Evolutionary conservation across 176 grass and related monocot species (phyloP).

Genomic region (Phyllostachys edulis): DNA sequence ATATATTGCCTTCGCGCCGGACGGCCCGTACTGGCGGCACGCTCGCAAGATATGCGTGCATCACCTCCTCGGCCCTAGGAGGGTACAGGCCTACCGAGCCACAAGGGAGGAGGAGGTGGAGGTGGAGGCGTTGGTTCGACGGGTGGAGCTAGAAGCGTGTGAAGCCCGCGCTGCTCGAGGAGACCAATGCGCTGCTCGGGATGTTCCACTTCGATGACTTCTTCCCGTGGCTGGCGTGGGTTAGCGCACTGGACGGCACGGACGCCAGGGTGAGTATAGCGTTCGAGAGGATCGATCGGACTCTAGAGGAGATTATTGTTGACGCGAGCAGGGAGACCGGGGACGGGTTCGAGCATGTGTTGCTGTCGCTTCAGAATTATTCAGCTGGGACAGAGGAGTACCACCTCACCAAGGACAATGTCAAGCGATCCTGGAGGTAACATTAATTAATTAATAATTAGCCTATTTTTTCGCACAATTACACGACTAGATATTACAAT

Average conservation of each 20-base stretch:
- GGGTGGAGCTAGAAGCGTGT: neutral
- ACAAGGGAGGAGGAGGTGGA: neutral
- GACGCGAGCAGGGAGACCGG: neutral
- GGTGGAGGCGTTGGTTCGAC: neutral
- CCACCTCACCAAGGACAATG: neutral
- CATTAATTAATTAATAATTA: no score
- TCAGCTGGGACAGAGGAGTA: neutral
- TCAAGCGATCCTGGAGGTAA: no score
- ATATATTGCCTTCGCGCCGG: conserved; percentile 18
- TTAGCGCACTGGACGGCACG: neutral
- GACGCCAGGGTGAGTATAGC: neutral
- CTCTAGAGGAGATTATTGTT: neutral
- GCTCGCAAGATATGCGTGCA: neutral
- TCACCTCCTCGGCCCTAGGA: conserved; percentile 4
- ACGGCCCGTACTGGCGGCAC: neutral
- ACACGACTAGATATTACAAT: no score
- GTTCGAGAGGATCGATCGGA: neutral
- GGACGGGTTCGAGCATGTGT: neutral
- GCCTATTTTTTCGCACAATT: no score
- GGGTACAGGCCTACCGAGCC: neutral
- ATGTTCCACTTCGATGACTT: neutral
- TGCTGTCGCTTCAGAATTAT: neutral
- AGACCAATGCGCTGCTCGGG: neutral
- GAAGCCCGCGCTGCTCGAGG: neutral
- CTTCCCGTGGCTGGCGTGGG: conserved; percentile 6